Base-by-base conservation (phyloP, 2,329 filamentous ascomycete genomes). In the Scedosporium minutisporum region DNA sequence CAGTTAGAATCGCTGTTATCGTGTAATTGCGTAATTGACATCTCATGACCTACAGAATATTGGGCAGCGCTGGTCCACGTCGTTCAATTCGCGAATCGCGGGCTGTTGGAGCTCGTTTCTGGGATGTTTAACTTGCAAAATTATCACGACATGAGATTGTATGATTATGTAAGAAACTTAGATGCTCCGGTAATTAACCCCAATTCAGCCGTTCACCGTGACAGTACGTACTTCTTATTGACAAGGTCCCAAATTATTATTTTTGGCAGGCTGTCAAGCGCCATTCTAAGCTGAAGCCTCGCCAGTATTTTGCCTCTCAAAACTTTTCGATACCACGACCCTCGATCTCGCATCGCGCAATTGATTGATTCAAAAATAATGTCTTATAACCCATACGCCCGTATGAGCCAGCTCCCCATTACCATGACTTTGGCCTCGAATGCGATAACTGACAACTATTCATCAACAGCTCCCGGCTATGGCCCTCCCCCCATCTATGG, bases 401-500 rank as follows among this genome's bases (percentile, higher is more conserved):
- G 80, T 82, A 70, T 67, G 74, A 70, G 29, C 59, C 21, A 33
- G 10, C 7, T 29, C 55, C 57, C 27, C 61, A 29, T n/a, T 14
- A 25, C 60, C 23, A 33, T 58, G 21, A 33, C n/a, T 25, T 41
- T 33, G 7, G 44, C 60, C 10, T 12, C 23, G 25, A 10, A 18
- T 57, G 60, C n/a, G 33, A 42, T 29, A 41, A 6, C 46, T 57
- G 21, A 57, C 48, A 60, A 57, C 46, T 14, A 7, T 23, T 18
- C 14, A 55, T 55, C 46, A 23, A 21, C 57, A 51, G 38, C 57
- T 41, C 62, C 62, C 33, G 57, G 57, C 23, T 96, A 92, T 79
- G 89, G 88, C 70, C 82, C 85, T 64, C 88, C 89, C 70, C 89
- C 90, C 61, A 84, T 85, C 68, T 96, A 88, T 77, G 85, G 84